Conservation (phyloP, 1,284 basidiomycete genomes). For the Kalmanozyma brasiliensis region DNA sequence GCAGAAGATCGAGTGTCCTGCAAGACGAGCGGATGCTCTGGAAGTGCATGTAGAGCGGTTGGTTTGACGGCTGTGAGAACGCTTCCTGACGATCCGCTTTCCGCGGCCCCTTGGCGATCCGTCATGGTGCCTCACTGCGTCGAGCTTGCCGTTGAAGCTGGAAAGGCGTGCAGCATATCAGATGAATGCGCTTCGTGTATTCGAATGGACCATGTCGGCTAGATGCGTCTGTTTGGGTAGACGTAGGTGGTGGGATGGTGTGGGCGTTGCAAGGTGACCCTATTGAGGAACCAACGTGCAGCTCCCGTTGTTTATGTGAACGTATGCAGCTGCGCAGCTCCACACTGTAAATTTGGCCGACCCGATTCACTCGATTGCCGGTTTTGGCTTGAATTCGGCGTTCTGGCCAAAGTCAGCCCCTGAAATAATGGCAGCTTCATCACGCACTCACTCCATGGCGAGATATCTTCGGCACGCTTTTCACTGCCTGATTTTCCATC, state of each 20-base stretch:
- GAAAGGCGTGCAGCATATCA: neutral
- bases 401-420: too few species aligned
- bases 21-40: slow-evolving; percentile 27
- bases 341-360: neutral
- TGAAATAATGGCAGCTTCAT: too few species aligned
- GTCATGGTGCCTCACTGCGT: neutral
- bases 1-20: slow-evolving; percentile 36
- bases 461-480: too few species aligned
- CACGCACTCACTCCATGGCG: too few species aligned
- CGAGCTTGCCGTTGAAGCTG: neutral
- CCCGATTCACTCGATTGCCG: neutral
- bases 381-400: too few species aligned
- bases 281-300: too few species aligned
- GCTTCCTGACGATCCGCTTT: neutral
- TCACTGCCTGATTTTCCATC: too few species aligned
- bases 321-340: slow-evolving; percentile 6
- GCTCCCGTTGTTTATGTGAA: neutral
- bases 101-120: neutral
- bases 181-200: neutral
- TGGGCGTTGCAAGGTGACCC: too few species aligned
- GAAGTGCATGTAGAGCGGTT: slow-evolving; percentile 35
- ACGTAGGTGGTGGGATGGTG: too few species aligned
- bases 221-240: too few species aligned
- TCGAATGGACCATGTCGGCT: too few species aligned
- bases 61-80: slow-evolving; percentile 13